Percentiles rank a stretch among this genome's conserved stretches.
Evolutionary conservation across 2,329 filamentous ascomycete genomes (phyloP).

Genomic region (Xenosphaeropsis pyriputrescens): DNA sequence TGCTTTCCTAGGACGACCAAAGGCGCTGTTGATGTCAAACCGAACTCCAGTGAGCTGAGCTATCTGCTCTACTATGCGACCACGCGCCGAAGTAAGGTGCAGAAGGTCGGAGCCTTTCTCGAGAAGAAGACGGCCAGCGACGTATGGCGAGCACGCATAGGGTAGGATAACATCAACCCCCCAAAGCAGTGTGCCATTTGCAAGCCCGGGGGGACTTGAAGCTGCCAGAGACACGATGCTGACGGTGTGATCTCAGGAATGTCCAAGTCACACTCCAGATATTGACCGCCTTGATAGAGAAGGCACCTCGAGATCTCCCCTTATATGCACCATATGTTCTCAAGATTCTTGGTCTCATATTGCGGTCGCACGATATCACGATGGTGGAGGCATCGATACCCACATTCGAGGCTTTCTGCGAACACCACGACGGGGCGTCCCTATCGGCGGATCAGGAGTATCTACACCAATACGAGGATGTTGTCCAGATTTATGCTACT

Average conservation of each 20-base stretch:
- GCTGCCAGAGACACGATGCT: not conserved
- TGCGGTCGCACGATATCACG: slow-evolving; percentile 75
- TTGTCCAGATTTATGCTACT: slow-evolving; percentile 65
- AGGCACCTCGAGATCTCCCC: slow-evolving; percentile 77
- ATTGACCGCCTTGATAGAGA: slow-evolving; percentile 80
- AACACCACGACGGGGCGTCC: slow-evolving; percentile 72
- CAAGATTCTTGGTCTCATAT: slow-evolving; percentile 68
- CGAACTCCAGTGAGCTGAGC: slow-evolving; percentile 91
- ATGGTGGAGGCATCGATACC: slow-evolving; percentile 84
- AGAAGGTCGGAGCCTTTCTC: slow-evolving; percentile 88
- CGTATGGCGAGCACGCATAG: slow-evolving; percentile 77
- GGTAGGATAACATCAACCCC: slow-evolving; percentile 33
- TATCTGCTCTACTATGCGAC: slow-evolving; percentile 96
- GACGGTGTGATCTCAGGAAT: slow-evolving; percentile 38
- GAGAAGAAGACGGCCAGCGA: slow-evolving; percentile 89
- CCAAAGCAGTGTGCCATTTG: no score
- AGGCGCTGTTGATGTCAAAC: slow-evolving; percentile 81
- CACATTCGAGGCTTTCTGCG: slow-evolving; percentile 79
- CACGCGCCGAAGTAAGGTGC: slow-evolving; percentile 85
- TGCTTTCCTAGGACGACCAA: slow-evolving; percentile 92
- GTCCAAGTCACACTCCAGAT: slow-evolving; percentile 93
- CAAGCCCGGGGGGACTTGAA: no score
- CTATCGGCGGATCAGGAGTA: slow-evolving; percentile 79
- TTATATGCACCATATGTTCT: slow-evolving; percentile 78
- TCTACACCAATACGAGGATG: slow-evolving; percentile 65